Evolutionary conservation across 164 flowering plant genomes (phyloP).

Genomic region (Akebia trifoliata): DNA sequence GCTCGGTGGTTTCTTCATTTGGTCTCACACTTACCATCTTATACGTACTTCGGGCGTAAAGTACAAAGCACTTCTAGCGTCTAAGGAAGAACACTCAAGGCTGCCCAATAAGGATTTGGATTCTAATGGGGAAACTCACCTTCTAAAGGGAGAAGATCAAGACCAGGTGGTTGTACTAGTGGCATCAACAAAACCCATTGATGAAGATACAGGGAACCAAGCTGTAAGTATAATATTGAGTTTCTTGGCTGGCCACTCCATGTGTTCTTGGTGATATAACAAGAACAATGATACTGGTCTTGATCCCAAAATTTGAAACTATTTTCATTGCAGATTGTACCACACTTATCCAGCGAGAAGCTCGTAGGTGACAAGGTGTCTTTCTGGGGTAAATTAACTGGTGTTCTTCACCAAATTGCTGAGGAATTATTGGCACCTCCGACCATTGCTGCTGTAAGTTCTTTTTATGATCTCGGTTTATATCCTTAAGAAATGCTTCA

Average conservation of each 20-base stretch:
- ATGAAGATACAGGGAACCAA: slow-evolving; percentile 29
- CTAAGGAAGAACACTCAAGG: slow-evolving; percentile 17
- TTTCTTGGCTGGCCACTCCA: too few relatives aligned
- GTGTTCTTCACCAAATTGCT: slow-evolving; percentile 37
- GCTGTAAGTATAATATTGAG: slow-evolving; percentile 26
- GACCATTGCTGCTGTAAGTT: slow-evolving; percentile 69
- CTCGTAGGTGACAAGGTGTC: slow-evolving; percentile 9
- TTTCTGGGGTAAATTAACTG: slow-evolving; percentile 29
- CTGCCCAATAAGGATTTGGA: slow-evolving; percentile 51
- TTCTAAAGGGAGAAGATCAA: slow-evolving; percentile 36
- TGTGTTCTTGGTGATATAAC: too few relatives aligned
- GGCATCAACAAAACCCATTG: slow-evolving; percentile 21
- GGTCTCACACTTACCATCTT: slow-evolving; percentile 79
- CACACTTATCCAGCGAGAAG: background rate
- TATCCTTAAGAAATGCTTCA: background rate
- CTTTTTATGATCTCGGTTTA: background rate
- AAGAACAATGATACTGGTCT: too few relatives aligned
- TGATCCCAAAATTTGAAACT: too few relatives aligned
- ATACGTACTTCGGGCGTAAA: slow-evolving; percentile 36
- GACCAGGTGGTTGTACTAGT: slow-evolving; percentile 24
- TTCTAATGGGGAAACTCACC: slow-evolving; percentile 33
- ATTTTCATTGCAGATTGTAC: slow-evolving; percentile 15
- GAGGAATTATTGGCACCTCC: slow-evolving; percentile 87
- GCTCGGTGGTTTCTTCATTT: slow-evolving; percentile 89
- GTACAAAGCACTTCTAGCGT: slow-evolving; percentile 29